A percentile compares a stretch with the other conserved stretches of the same genome.
Evolutionary conservation across 306 rosid genomes (phyloP).

Genomic region (Luffa acutangula): DNA sequence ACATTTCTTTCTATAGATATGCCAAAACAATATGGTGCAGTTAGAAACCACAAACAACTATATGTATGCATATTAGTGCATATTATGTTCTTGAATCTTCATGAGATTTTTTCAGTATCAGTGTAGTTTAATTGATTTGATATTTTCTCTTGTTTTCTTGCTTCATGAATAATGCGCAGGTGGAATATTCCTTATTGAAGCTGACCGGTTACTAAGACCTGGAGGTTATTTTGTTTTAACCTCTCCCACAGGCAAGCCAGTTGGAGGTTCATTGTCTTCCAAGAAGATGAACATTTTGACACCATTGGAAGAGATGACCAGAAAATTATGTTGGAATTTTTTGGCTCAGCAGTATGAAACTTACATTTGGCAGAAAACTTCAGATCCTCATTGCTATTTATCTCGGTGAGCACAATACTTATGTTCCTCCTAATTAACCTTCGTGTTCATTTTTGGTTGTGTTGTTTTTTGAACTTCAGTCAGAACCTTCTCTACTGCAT

Average conservation of each 20-base stretch:
- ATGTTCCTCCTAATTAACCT: neutral
- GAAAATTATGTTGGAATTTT: constrained; percentile 80
- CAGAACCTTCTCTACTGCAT: constrained; percentile 12
- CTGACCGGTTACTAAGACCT: constrained; percentile 91
- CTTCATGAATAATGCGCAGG: constrained; percentile 27
- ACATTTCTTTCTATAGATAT: neutral
- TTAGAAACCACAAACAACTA: neutral
- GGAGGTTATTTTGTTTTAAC: constrained; percentile 98
- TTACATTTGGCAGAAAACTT: constrained; percentile 87
- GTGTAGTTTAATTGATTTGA: neutral
- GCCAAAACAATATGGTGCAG: neutral
- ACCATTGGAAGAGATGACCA: constrained; percentile 60
- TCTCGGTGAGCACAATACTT: constrained; percentile 49
- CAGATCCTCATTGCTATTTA: constrained; percentile 51
- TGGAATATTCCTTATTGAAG: constrained; percentile 76
- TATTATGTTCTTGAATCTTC: neutral
- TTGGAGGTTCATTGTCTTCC: constrained; percentile 44
- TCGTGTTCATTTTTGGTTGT: constrained; percentile 5
- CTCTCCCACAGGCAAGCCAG: constrained; percentile 56
- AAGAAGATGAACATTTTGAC: constrained; percentile 40
- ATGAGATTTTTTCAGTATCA: neutral
- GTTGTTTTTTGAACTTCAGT: constrained; percentile 7
- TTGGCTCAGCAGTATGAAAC: constrained; percentile 88
- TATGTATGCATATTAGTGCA: neutral
- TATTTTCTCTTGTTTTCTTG: neutral